Evolutionary conservation across 495 filamentous ascomycete species (phyloP).

Genomic region (Chaetomium cochliodes): DNA sequence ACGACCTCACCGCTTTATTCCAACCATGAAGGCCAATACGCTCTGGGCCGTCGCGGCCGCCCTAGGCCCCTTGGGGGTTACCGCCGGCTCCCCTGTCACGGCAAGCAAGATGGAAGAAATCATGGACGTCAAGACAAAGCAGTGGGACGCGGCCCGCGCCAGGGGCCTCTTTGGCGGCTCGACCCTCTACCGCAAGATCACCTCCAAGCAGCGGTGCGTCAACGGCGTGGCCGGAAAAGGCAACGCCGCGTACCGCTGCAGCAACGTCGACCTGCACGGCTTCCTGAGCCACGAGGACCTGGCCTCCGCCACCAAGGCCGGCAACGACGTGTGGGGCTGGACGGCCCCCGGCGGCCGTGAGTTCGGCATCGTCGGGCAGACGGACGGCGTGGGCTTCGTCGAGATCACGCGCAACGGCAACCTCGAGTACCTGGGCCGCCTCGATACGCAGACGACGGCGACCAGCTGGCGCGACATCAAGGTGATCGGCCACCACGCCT

Average conservation of each 20-base stretch:
- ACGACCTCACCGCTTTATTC: neutral
- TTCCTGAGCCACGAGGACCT: slow-evolving; percentile 52
- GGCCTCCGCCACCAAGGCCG: slow-evolving; percentile 42
- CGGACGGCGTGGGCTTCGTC: slow-evolving; percentile 52
- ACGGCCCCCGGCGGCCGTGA: slow-evolving; percentile 47
- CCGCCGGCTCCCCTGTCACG: neutral
- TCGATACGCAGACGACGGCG: slow-evolving; percentile 36
- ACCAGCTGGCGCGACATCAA: slow-evolving; percentile 51
- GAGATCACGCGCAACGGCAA: slow-evolving; percentile 44
- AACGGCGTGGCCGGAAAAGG: slow-evolving; percentile 47
- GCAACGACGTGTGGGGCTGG: slow-evolving; percentile 50
- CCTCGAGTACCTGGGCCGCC: slow-evolving; percentile 50
- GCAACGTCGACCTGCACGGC: slow-evolving; percentile 53
- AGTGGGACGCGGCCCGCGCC: slow-evolving; percentile 15
- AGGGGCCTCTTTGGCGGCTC: slow-evolving; percentile 36
- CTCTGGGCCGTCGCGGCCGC: slow-evolving; percentile 16
- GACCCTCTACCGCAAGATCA: slow-evolving; percentile 37
- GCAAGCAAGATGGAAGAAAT: slow-evolving; percentile 23
- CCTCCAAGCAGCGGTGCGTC: slow-evolving; percentile 34
- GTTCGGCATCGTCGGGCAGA: slow-evolving; percentile 51
- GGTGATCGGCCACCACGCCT: slow-evolving; percentile 42
- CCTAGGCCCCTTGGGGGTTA: slow-evolving; percentile 28
- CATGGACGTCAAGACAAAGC: slow-evolving; percentile 21
- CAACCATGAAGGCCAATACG: slow-evolving; percentile 22
- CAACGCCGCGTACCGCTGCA: slow-evolving; percentile 51